Base-by-base conservation (phyloP, 2,329 filamentous ascomycete genomes). In the Xylariales sp. region DNA sequence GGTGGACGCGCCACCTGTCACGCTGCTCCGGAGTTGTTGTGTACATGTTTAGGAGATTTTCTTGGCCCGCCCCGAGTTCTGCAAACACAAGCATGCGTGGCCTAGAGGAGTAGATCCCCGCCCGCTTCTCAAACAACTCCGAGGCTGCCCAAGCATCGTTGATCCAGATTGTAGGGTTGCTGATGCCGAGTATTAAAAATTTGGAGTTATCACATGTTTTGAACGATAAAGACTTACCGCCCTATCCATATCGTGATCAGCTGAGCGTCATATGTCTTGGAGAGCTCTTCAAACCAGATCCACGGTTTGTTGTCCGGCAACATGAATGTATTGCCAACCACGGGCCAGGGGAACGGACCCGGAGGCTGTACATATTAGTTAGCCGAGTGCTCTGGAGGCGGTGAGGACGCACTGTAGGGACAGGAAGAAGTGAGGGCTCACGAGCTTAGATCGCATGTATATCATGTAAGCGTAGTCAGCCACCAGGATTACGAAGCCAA, bases 161-260 rank as follows among this genome's bases (percentile, higher is more conserved):
- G 65, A 88, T 80, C 76, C 81, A 84, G 14, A 84, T 77, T 0
- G 81, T 83, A 3, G 82, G 81, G 62, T 81, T 82, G 32, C 76
- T 77, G 30, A 9, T 1, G 5, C 43, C 6, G 70, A 76, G 49
- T 41, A 52, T 63, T 67, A 4, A 62, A 4, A 62, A 67, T 62
- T 28, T 56, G 14, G 49, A 52, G 14, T 8, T 6, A 3, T 9
- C 12, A 46, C 28, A 32, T 46, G 12, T 28, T n/a, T 30, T 30
- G 18, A 52, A 30, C 39, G 41, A 57, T 4, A n/a, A 9, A 34
- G 30, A 45, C 58, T 74, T 55, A 81, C 79, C 81, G 77, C n/a
- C 84, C 83, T 54, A 87, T 85, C 86, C 86, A 88, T 71, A 86
- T 83, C 0, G 86, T 88, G 55, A 88, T 83, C 6, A 88, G 72